Percentiles rank a stretch among this genome's conserved stretches.
Evolutionary conservation across 345 rosid genomes (phyloP).

Genomic region (Lumnitzera racemosa): DNA sequence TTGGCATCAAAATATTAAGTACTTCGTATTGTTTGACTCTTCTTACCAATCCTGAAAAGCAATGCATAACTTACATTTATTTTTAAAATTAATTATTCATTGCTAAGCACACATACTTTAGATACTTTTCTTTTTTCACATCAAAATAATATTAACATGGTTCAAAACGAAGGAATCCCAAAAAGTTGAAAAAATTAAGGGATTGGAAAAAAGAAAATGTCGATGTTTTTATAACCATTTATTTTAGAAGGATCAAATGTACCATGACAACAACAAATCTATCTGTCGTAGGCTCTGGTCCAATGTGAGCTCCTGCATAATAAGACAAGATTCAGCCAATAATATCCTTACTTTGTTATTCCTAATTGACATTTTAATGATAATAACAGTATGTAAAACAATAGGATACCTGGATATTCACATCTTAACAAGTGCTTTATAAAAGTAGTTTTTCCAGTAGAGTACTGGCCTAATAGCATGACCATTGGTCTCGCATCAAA

Average conservation of each 20-base stretch:
- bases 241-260: constrained; percentile 7
- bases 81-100: not conserved
- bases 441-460: constrained; percentile 95
- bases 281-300: constrained; percentile 99
- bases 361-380: not conserved
- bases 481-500: constrained; percentile 98
- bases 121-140: too few relatives aligned
- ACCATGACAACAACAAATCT: constrained; percentile 98
- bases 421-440: constrained; percentile 79
- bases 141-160: not conserved
- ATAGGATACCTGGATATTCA: constrained; percentile 62
- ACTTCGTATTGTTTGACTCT: too few relatives aligned
- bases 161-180: too few relatives aligned
- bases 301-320: constrained; percentile 84
- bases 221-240: too few relatives aligned
- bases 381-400: not conserved
- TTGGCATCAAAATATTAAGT: too few relatives aligned
- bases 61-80: too few relatives aligned
- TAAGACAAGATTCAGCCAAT: not conserved
- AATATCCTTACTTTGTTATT: not conserved
- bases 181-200: too few relatives aligned
- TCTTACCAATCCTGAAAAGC: too few relatives aligned
- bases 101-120: not conserved
- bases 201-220: too few relatives aligned
- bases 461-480: constrained; percentile 94